phyloP scores from a whole-genome alignment of 768 basidiomycete genomes.

The Nidularia pulvinata region DNA sequence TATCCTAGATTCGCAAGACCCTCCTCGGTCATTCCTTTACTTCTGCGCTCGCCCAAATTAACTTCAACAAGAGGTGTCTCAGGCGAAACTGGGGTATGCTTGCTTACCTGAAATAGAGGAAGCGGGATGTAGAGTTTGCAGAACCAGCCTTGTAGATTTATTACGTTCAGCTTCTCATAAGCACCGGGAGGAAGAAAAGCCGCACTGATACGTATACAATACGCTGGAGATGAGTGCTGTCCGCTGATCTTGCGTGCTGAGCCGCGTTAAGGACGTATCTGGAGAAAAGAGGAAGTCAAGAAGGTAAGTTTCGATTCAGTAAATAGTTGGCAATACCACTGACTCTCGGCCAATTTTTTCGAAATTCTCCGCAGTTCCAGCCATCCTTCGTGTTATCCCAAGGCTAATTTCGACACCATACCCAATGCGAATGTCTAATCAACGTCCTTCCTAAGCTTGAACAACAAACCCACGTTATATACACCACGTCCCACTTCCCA shows the following conservation, averaged over 20 bases:
- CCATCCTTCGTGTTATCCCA: slow-evolving; percentile 61
- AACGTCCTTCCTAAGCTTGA: too few species aligned
- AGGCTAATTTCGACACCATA: slow-evolving; percentile 31
- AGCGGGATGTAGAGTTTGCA: slow-evolving; percentile 45
- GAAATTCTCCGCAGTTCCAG: slow-evolving; percentile 66
- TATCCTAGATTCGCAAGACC: slow-evolving; percentile 70
- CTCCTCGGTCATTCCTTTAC: slow-evolving; percentile 75
- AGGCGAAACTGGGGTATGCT: too few species aligned
- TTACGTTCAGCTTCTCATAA: background rate
- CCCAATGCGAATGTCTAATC: background rate
- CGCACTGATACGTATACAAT: slow-evolving; percentile 73
- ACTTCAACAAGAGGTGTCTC: background rate
- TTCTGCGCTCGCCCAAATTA: slow-evolving; percentile 32
- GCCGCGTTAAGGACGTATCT: slow-evolving; percentile 82
- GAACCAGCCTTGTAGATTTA: slow-evolving; percentile 35
- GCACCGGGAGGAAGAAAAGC: background rate
- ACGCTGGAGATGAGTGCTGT: slow-evolving; percentile 46
- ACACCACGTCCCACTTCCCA: slow-evolving; percentile 74
- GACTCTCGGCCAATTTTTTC: slow-evolving; percentile 81
- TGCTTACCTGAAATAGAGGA: slow-evolving; percentile 51
- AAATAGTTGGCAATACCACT: slow-evolving; percentile 12
- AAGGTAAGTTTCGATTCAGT: too few species aligned
- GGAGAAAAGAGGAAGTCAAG: background rate
- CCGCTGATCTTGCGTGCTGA: slow-evolving; percentile 54
- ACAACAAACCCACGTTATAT: slow-evolving; percentile 57